Conservation (phyloP, 441 rosid genomes). For the Croton laevigatus region DNA sequence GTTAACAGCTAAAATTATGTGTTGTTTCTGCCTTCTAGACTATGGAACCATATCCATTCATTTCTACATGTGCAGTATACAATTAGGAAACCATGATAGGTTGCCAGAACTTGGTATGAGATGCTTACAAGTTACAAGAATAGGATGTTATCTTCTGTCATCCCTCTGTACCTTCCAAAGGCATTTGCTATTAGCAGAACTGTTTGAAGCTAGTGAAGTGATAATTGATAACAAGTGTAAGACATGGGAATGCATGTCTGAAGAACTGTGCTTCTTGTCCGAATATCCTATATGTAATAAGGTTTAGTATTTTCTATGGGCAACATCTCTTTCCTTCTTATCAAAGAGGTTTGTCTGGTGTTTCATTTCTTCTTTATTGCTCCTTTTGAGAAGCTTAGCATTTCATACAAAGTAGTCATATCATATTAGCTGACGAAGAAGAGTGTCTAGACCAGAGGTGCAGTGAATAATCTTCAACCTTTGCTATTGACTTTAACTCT, state of each 20-base stretch:
- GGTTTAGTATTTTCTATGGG: background rate
- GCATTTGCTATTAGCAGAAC: background rate
- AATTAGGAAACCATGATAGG: background rate
- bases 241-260: background rate
- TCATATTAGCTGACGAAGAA: background rate
- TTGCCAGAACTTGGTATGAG: conserved; percentile 2
- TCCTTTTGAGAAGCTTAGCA: background rate
- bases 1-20: background rate
- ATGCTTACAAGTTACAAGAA: background rate
- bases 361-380: background rate
- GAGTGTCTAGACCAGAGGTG: background rate
- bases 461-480: background rate
- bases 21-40: background rate
- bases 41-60: background rate
- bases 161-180: background rate
- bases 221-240: background rate
- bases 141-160: background rate
- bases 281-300: background rate
- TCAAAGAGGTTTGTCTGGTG: background rate
- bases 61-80: background rate
- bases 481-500: background rate
- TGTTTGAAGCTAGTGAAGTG: background rate
- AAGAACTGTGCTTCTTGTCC: background rate
- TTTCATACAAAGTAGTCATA: background rate
- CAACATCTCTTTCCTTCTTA: background rate